Conservation (phyloP, 202 grass and related monocot species). For the Cymbopogon flexuosus region DNA sequence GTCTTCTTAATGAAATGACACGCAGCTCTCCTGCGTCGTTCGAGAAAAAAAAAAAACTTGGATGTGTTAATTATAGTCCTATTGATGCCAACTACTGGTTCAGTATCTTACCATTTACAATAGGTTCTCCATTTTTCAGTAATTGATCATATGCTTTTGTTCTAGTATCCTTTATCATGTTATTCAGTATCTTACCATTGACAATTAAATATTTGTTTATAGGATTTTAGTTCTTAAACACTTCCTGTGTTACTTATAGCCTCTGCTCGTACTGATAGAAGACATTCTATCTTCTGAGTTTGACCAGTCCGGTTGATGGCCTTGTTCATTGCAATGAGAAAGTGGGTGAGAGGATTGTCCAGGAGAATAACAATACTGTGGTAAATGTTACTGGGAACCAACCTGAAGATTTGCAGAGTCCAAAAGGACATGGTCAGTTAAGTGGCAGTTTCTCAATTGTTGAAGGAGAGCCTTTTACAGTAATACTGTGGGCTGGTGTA, state of each 20-base stretch:
- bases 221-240: background rate
- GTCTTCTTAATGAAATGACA: too few relatives aligned
- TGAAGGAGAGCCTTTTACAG: constrained; percentile 72
- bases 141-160: background rate
- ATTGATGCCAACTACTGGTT: background rate
- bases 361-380: constrained; percentile 37
- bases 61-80: constrained; percentile 4
- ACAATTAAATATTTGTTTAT: background rate
- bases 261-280: constrained; percentile 25
- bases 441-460: constrained; percentile 54
- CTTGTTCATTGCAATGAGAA: constrained; percentile 82
- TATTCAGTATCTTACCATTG: constrained; percentile 7
- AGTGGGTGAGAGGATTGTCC: constrained; percentile 20
- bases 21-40: too few relatives aligned
- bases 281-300: constrained; percentile 21
- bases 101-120: too few relatives aligned
- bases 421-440: constrained; percentile 37
- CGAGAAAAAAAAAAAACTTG: background rate
- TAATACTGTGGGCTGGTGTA: constrained; percentile 63
- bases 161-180: background rate
- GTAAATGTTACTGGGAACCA: constrained; percentile 35
- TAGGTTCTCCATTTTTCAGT: background rate
- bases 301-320: constrained; percentile 62
- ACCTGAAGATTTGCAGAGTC: constrained; percentile 37
- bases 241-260: constrained; percentile 8